phyloP scores from a whole-genome alignment of 2,329 filamentous ascomycete species.

The Microsporum audouinii region DNA sequence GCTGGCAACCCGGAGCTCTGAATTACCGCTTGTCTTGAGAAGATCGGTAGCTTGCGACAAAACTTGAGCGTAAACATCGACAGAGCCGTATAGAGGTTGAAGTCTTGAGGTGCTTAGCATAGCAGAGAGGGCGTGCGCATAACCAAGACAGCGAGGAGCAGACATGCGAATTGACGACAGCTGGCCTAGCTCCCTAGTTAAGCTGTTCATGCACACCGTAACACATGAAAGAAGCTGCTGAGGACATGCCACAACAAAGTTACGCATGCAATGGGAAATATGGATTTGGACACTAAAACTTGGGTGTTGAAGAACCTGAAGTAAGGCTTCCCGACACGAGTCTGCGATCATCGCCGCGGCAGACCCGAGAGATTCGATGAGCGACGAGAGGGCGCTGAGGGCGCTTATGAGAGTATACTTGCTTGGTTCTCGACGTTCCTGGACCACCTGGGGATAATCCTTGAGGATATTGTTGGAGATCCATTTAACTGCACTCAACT shows the following conservation, averaged over 20 bases:
- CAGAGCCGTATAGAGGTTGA: constrained; percentile 83
- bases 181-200: constrained; percentile 72
- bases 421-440: constrained; percentile 75
- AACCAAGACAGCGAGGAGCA: constrained; percentile 73
- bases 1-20: constrained; percentile 78
- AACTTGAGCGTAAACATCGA: constrained; percentile 88
- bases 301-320: constrained; percentile 85
- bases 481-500: constrained; percentile 67
- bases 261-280: constrained; percentile 72
- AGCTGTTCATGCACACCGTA: constrained; percentile 92
- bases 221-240: constrained; percentile 84
- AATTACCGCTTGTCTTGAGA: constrained; percentile 82
- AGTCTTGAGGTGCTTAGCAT: constrained; percentile 79
- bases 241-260: constrained; percentile 79
- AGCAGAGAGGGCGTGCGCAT: constrained; percentile 82
- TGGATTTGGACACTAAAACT: constrained; percentile 94
- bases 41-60: constrained; percentile 83
- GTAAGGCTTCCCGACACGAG: constrained; percentile 67
- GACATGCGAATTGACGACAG: constrained; percentile 65
- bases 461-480: constrained; percentile 83
- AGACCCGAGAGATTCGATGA: constrained; percentile 71
- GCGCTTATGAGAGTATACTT: constrained; percentile 75
- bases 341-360: constrained; percentile 72
- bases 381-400: constrained; percentile 64
- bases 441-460: constrained; percentile 81